Percentiles rank a stretch among this genome's conserved stretches.
These are phyloP conservation scores for Penicillium silybi DNA, from an alignment of 495 filamentous ascomycete genomes.

Conservation along the genomic window DNA sequence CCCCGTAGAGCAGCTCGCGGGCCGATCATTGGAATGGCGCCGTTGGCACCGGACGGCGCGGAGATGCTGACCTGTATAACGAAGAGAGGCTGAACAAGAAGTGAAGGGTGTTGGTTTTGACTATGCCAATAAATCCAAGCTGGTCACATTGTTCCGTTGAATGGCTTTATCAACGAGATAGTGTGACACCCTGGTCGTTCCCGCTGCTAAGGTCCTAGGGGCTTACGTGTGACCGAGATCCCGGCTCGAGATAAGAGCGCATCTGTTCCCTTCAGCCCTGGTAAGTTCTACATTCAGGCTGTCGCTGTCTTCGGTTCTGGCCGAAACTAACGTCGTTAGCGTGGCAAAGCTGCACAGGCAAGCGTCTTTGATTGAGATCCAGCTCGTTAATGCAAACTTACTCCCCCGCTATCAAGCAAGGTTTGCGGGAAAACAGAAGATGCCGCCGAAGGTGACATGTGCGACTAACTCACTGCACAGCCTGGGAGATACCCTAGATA, in stretches of 20 bases:
- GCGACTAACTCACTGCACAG: no score
- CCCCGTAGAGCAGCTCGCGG: not conserved
- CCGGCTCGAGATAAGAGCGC: slow-evolving; percentile 38
- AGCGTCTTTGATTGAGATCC: no score
- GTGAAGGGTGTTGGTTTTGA: not conserved
- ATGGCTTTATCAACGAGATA: slow-evolving; percentile 47
- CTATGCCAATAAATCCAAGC: not conserved
- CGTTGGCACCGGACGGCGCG: not conserved
- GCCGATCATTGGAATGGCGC: not conserved
- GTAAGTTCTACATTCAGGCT: slow-evolving; percentile 22
- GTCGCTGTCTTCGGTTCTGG: no score
- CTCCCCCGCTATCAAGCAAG: no score
- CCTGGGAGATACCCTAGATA: no score
- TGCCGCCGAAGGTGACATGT: no score
- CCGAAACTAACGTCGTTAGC: no score
- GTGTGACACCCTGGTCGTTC: slow-evolving; percentile 38
- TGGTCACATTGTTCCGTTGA: slow-evolving; percentile 22
- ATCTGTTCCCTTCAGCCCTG: slow-evolving; percentile 47
- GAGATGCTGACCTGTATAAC: not conserved
- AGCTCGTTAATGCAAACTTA: no score
- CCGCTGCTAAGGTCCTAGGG: slow-evolving; percentile 31
- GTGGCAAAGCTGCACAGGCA: no score
- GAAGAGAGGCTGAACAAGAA: slow-evolving; percentile 3
- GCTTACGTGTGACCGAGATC: slow-evolving; percentile 27
- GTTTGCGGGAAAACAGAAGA: no score